These are phyloP conservation scores for Podila minutissima DNA, from an alignment of 192 early-diverging fungal genomes.

Conservation along the genomic window DNA sequence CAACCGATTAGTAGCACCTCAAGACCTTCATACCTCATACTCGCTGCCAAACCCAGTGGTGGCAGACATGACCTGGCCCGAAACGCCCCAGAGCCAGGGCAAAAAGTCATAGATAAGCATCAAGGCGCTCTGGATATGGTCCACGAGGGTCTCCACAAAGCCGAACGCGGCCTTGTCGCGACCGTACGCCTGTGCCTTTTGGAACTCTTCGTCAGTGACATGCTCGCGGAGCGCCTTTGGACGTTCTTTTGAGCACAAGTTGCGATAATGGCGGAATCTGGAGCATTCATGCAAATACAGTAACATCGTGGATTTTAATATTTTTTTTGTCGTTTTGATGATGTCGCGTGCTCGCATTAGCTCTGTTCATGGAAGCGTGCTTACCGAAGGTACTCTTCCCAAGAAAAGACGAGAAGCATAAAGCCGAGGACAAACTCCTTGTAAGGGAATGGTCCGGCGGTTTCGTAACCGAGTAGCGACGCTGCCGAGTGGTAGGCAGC, in stretches of 20 bases:
- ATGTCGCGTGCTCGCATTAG: too few species aligned
- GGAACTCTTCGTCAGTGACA: conserved; percentile 77
- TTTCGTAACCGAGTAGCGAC: conserved; percentile 3
- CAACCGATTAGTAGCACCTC: background rate
- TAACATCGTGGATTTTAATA: background rate
- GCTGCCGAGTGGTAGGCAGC: conserved; percentile 6
- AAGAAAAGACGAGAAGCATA: conserved; percentile 74
- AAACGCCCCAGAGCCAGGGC: conserved; percentile 76
- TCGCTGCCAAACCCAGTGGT: conserved; percentile 67
- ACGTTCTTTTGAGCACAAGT: conserved; percentile 69
- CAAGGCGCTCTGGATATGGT: conserved; percentile 71
- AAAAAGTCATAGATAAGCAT: conserved; percentile 76
- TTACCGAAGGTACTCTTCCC: conserved; percentile 86
- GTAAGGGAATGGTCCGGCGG: conserved; percentile 64
- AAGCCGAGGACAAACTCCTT: conserved; percentile 84
- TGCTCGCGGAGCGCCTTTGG: conserved; percentile 79
- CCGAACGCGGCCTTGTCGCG: conserved; percentile 84
- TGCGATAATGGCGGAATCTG: conserved; percentile 80
- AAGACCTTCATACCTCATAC: conserved; percentile 65
- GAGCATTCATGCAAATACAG: background rate
- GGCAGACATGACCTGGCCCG: conserved; percentile 62
- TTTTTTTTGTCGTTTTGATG: too few species aligned
- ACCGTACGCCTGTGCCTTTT: conserved; percentile 86
- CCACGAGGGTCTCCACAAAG: conserved; percentile 71
- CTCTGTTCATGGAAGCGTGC: background rate